Percentiles rank a stretch among this genome's conserved stretches.
phyloP scores from a whole-genome alignment of 1,284 basidiomycete species.

The Agroathelia rolfsii region DNA sequence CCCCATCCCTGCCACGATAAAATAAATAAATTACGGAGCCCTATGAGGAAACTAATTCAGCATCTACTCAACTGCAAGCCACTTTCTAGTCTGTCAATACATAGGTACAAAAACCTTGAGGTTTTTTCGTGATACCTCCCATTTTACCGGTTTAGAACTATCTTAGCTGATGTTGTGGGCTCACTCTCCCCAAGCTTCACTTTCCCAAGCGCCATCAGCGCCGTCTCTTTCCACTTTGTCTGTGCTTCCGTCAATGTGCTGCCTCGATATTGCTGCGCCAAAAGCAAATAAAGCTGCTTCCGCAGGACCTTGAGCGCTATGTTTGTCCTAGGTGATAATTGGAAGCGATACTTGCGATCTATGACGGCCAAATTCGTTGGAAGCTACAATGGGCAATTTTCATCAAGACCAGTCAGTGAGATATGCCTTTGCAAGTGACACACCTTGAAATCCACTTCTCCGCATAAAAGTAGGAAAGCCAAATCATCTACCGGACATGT shows the following conservation, averaged over 20 bases:
- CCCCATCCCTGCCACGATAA: too few species aligned
- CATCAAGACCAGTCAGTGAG: constrained; percentile 4
- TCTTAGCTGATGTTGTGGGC: not conserved
- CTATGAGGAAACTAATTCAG: too few species aligned
- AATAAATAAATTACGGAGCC: too few species aligned
- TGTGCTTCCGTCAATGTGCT: constrained; percentile 53
- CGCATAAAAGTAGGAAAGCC: constrained; percentile 78
- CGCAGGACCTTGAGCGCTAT: constrained; percentile 80
- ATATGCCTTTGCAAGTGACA: constrained; percentile 11
- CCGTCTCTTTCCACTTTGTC: constrained; percentile 61
- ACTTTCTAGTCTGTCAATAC: too few species aligned
- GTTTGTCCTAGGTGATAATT: constrained; percentile 59
- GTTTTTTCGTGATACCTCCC: too few species aligned
- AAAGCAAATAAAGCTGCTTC: constrained; percentile 48
- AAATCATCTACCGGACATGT: constrained; percentile 84
- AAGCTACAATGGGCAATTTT: constrained; percentile 34
- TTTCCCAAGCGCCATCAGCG: constrained; percentile 50
- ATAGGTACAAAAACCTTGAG: too few species aligned
- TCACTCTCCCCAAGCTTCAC: constrained; percentile 24
- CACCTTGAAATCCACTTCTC: constrained; percentile 88
- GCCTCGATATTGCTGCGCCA: constrained; percentile 59
- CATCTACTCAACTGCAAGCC: too few species aligned
- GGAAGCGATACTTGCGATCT: constrained; percentile 81
- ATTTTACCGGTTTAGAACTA: too few species aligned
- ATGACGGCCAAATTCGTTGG: constrained; percentile 65